Conservation (phyloP, 108 stramenopile species). For the Epithemia pelagica region DNA sequence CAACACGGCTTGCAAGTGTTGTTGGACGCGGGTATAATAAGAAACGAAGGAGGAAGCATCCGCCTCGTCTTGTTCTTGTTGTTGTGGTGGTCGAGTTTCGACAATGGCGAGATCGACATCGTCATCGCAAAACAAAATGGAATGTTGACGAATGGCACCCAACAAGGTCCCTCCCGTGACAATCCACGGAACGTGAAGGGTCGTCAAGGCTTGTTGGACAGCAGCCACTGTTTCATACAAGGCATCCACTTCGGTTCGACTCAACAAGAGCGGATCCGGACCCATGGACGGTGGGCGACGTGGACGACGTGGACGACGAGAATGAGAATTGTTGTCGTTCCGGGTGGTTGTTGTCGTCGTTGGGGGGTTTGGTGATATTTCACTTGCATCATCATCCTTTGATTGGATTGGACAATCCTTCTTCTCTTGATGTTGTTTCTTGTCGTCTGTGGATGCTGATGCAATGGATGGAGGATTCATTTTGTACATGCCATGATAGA, state of each 20-base stretch:
- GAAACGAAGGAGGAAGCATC: neutral
- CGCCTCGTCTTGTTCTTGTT: neutral
- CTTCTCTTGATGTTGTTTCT: no score
- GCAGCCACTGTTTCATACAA: conserved; percentile 38
- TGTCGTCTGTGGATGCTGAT: no score
- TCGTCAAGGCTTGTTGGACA: conserved; percentile 27
- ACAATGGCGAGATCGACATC: conserved; percentile 73
- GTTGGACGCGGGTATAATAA: conserved; percentile 28
- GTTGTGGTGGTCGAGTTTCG: conserved; percentile 23
- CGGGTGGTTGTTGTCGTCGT: no score
- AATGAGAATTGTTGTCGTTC: no score
- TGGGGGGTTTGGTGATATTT: no score
- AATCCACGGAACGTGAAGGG: conserved; percentile 42
- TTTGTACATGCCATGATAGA: no score
- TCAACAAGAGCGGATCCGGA: conserved; percentile 42
- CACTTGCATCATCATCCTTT: no score
- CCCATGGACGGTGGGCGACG: no score
- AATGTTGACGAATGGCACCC: conserved; percentile 65
- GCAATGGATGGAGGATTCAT: no score
- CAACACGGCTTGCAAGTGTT: conserved; percentile 27
- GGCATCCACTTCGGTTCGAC: conserved; percentile 48
- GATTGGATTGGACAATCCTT: no score
- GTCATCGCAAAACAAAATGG: conserved; percentile 73
- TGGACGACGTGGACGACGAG: no score
- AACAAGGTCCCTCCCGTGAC: conserved; percentile 64